A percentile compares a stretch with the other conserved stretches of the same genome.
These are phyloP conservation scores for Candida namnaoensis DNA, from an alignment of 805 yeast species.

Conservation along the genomic window DNA sequence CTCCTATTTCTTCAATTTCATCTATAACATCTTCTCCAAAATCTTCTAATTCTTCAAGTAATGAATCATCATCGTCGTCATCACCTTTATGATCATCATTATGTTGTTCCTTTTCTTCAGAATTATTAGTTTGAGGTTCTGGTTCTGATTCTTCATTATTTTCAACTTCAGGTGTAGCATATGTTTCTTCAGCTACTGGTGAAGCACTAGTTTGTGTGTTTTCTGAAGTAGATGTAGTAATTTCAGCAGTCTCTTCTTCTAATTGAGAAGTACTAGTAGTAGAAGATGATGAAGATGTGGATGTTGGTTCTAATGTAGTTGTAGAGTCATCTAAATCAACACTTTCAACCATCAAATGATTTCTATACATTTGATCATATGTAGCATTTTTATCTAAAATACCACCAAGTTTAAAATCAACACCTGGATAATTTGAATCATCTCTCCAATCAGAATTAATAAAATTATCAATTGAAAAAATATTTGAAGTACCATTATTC, in stretches of 20 bases:
- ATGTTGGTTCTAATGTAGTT: conserved; percentile 7
- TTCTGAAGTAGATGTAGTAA: background rate
- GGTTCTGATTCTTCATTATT: conserved; percentile 1
- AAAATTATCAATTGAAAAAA: conserved; percentile 18
- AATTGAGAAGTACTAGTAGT: conserved; percentile 2
- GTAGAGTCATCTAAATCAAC: conserved; percentile 7
- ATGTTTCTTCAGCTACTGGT: background rate
- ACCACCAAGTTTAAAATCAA: conserved; percentile 33
- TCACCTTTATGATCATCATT: conserved; percentile 2
- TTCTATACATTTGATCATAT: conserved; percentile 34
- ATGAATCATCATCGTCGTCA: conserved; percentile 4
- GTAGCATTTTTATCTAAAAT: conserved; percentile 38
- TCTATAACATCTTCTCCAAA: conserved; percentile 11
- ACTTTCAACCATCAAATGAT: conserved; percentile 3
- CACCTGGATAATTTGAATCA: conserved; percentile 36
- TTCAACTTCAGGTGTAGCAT: background rate
- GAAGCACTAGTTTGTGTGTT: too few species aligned
- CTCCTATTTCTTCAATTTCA: conserved; percentile 5
- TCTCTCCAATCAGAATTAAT: conserved; percentile 42
- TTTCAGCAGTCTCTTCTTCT: too few species aligned
- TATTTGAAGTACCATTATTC: conserved; percentile 45
- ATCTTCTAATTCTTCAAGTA: conserved; percentile 19
- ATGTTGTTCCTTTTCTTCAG: conserved; percentile 7
- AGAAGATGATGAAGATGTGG: background rate
- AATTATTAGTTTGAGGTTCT: background rate